Conservation (phyloP, 1,139 yeast genomes). For the Saccharomyces hybrid region DNA sequence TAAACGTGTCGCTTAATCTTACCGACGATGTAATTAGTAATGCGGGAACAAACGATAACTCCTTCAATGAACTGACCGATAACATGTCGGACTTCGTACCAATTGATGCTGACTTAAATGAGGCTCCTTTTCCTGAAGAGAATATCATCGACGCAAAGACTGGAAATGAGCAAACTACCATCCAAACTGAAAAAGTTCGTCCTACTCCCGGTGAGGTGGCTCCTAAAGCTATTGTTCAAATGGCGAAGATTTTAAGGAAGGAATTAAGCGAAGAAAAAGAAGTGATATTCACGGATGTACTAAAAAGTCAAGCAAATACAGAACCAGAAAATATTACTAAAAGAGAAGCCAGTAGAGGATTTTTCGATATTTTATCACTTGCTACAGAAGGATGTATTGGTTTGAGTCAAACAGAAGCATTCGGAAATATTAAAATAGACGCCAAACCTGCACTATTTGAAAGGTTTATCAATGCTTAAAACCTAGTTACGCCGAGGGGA, state of each 20-base stretch:
- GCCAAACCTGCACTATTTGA: conserved; percentile 45
- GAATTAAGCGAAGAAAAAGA: neutral
- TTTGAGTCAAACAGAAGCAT: conserved; percentile 53
- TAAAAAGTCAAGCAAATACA: neutral
- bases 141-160: neutral
- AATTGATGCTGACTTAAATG: conserved; percentile 12
- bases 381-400: conserved; percentile 71
- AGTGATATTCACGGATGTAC: neutral
- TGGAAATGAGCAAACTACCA: neutral
- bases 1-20: conserved; percentile 22
- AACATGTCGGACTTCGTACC: conserved; percentile 10
- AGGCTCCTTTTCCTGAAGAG: conserved; percentile 2
- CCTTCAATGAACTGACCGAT: conserved; percentile 2
- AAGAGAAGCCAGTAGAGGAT: conserved; percentile 63
- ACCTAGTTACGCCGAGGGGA: neutral
- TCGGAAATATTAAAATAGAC: conserved; percentile 50
- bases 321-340: conserved; percentile 49
- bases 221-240: neutral
- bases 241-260: conserved; percentile 2
- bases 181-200: neutral
- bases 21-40: conserved; percentile 10
- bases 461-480: conserved; percentile 32
- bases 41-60: conserved; percentile 1
- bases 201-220: conserved; percentile 1
- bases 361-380: conserved; percentile 75